These are phyloP conservation scores for Pelargonium australe DNA, from an alignment of 441 rosid genomes.

Conservation along the genomic window DNA sequence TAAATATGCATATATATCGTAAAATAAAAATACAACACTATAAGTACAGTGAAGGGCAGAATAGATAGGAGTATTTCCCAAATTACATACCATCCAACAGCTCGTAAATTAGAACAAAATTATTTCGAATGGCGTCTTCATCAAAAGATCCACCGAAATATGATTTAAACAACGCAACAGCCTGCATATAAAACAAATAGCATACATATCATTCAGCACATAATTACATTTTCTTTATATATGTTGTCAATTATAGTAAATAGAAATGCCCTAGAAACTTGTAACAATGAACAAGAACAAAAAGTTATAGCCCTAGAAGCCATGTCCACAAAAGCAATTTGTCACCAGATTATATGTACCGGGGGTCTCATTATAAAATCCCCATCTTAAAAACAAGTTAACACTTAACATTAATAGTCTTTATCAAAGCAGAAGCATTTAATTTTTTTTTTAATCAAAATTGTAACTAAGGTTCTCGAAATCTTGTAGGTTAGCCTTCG, in stretches of 20 bases:
- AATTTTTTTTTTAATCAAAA: background rate
- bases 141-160: conserved; percentile 98
- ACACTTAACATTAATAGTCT: background rate
- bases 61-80: background rate
- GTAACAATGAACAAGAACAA: background rate
- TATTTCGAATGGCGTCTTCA: conserved; percentile 92
- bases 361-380: background rate
- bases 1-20: background rate
- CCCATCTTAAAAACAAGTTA: background rate
- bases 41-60: background rate
- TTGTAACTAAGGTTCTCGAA: background rate
- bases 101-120: conserved; percentile 92
- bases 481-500: background rate
- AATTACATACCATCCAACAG: conserved; percentile 72
- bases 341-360: background rate
- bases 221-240: background rate
- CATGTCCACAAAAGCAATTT: background rate
- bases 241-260: no score
- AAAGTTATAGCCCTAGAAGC: background rate
- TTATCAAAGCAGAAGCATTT: background rate
- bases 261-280: background rate
- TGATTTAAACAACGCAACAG: conserved; percentile 37
- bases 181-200: background rate
- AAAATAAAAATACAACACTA: background rate
- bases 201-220: background rate